Percentiles rank a stretch among this genome's conserved stretches.
phyloP scores from a whole-genome alignment of 345 rosid species.

The Excoecaria agallocha region DNA sequence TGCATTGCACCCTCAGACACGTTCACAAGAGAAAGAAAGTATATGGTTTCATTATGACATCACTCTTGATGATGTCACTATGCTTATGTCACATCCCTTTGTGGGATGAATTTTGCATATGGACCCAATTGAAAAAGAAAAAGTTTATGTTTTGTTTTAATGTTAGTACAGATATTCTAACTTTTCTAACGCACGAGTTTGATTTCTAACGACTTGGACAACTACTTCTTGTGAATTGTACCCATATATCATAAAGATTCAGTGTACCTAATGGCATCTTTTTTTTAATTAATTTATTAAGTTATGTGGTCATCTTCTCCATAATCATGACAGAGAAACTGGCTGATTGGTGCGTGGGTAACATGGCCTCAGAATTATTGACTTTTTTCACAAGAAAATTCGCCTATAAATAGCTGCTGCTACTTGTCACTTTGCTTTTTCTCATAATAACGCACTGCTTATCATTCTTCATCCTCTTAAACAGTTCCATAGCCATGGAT shows the following conservation, averaged over 20 bases:
- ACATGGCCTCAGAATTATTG: neutral
- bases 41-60: neutral
- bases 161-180: neutral
- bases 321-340: neutral
- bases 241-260: too few species aligned
- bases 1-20: neutral
- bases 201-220: neutral
- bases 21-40: neutral
- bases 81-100: neutral
- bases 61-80: neutral
- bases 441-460: neutral
- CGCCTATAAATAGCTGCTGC: neutral
- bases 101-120: neutral
- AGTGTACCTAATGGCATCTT: too few species aligned
- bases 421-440: neutral
- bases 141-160: neutral
- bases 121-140: neutral
- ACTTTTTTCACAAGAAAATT: neutral
- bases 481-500: neutral
- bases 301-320: neutral
- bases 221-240: too few species aligned
- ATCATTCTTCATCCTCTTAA: too few species aligned
- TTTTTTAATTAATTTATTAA: too few species aligned
- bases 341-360: neutral
- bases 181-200: neutral